Evolutionary conservation across 345 rosid genomes (phyloP).

Genomic region (Salix arbutifolia): DNA sequence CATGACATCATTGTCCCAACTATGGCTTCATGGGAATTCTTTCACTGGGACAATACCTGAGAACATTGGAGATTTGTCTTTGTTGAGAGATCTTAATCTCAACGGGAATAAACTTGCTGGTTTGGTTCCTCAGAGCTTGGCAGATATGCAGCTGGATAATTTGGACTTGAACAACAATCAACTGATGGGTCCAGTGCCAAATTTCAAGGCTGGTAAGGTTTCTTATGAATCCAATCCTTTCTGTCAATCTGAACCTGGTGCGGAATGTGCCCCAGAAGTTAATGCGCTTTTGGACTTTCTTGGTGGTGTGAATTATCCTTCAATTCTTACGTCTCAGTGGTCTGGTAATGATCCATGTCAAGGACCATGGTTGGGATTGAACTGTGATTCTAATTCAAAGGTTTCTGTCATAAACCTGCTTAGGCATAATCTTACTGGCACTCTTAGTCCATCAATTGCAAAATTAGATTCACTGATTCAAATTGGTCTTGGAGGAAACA

Average conservation of each 20-base stretch:
- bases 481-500: slow-evolving; percentile 37
- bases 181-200: slow-evolving; percentile 44
- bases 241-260: slow-evolving; percentile 40
- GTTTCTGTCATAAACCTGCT: slow-evolving; percentile 42
- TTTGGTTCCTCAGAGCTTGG: slow-evolving; percentile 45
- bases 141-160: slow-evolving; percentile 35
- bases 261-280: slow-evolving; percentile 42
- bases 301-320: slow-evolving; percentile 32
- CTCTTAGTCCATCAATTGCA: slow-evolving; percentile 38
- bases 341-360: slow-evolving; percentile 47
- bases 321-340: slow-evolving; percentile 39
- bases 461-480: slow-evolving; percentile 39
- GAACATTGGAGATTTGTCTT: slow-evolving; percentile 32
- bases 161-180: slow-evolving; percentile 42
- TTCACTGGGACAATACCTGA: slow-evolving; percentile 42
- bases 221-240: slow-evolving; percentile 38
- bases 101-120: slow-evolving; percentile 43
- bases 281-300: slow-evolving; percentile 38
- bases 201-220: slow-evolving; percentile 39
- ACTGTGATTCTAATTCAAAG: slow-evolving; percentile 29
- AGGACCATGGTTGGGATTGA: slow-evolving; percentile 43
- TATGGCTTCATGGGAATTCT: slow-evolving; percentile 55
- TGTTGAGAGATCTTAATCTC: slow-evolving; percentile 43
- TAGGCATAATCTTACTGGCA: slow-evolving; percentile 38
- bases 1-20: slow-evolving; percentile 37